Conservation (phyloP, 164 flowering plant species). For the Piper betle region DNA sequence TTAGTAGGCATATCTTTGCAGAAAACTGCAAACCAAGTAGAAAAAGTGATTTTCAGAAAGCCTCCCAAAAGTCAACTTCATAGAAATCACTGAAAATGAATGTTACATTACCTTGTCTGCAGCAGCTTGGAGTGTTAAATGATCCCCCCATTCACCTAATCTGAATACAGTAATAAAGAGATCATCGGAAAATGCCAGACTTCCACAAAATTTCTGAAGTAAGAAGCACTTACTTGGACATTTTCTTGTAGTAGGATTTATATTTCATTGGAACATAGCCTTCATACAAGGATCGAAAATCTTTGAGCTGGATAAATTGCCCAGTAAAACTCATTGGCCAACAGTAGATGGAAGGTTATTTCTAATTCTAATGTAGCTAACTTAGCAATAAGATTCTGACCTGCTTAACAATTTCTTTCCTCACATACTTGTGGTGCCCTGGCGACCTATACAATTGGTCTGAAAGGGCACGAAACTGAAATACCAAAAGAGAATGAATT, state of each 20-base stretch:
- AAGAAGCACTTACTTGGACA: conserved; percentile 17
- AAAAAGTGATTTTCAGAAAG: no score
- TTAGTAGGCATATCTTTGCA: conserved; percentile 85
- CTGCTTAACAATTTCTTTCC: conserved; percentile 80
- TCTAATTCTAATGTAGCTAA: neutral
- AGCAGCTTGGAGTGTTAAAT: conserved; percentile 86
- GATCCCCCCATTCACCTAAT: conserved; percentile 95
- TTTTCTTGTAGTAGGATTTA: conserved; percentile 24
- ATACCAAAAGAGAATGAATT: neutral
- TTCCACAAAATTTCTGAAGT: conserved; percentile 26
- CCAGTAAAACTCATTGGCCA: neutral
- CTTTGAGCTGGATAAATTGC: conserved; percentile 47
- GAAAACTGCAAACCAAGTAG: conserved; percentile 51
- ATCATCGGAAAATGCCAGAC: conserved; percentile 15
- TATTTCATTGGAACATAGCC: conserved; percentile 82
- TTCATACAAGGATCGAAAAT: conserved; percentile 21
- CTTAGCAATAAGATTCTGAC: conserved; percentile 14
- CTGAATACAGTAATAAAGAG: conserved; percentile 23
- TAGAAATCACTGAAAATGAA: neutral
- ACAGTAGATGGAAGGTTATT: neutral
- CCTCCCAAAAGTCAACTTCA: neutral
- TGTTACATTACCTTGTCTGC: conserved; percentile 61
- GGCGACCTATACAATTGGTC: conserved; percentile 80
- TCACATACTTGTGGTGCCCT: conserved; percentile 80
- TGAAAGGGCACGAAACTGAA: conserved; percentile 91